Evolutionary conservation across 306 rosid genomes (phyloP), one percentile per base, ranked within the genome.

Genomic region (Prosopis cineraria): DNA sequence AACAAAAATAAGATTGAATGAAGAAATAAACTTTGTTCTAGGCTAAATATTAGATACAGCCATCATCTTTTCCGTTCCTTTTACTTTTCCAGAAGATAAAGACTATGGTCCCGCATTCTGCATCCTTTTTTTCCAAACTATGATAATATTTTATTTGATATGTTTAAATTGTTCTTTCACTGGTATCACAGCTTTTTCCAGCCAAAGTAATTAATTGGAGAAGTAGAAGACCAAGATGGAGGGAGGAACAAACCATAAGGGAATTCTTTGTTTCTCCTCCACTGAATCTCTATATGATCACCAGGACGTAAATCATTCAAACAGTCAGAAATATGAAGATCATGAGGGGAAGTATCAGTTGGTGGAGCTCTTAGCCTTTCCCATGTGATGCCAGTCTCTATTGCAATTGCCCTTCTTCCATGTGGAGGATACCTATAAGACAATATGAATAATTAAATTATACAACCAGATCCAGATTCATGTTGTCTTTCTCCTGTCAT

Each of bases 191-290:
- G 16, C 33, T 24, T 56, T 56, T 12, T 24, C 29, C 64, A 56
- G 25, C 64, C 64, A 56, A 24, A 56, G 33, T 22, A 53, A 79
- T 63, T 10, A 45, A 12, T 31, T 20, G 31, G 47, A 45, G 43
- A 59, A 58, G 17, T 66, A 71, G 36, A 67, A 75, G 44, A 19
- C 30, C 37, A 80, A 62, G 19, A 72, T 29, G 73, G 74, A 77
- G 76, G 33, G 66, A 55, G 75, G 81, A 83, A 85, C 94, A 71
- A 82, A 95, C 98, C 98, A 75, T 92, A 95, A 74, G 98, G 98
- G 76, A 95, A 92, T 76, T 91, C 98, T 79, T 91, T 92, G 89
- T 92, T 95, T 77, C 90, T 89, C 80, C 98, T 91, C 98, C 98
- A 95, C 60, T 95, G 98, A 78, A 95, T 95, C 90, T 95, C 98